Base-by-base conservation (phyloP, 2,329 filamentous ascomycete species). In the Ophiocordyceps australis region DNA sequence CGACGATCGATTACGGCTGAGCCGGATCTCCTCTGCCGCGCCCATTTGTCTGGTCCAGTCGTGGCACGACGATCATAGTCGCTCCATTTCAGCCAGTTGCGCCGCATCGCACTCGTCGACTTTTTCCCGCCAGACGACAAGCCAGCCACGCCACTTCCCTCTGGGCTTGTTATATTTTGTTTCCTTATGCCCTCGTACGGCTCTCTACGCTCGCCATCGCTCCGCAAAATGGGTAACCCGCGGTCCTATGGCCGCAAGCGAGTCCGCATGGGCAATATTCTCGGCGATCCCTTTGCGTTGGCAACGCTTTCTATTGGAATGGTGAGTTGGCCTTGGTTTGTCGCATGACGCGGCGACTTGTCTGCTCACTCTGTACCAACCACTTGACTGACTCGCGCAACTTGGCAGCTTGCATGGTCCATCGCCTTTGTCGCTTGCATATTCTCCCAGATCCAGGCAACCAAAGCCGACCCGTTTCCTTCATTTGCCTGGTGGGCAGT, bases 231-330 rank as follows among this genome's bases (percentile, higher is more conserved):
- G 77, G 77, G 83, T 61, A 62, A 70, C 48, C 65, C 65, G 37
- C 62, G 68, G 46, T 56, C 43, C 38, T 66, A 72, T 45, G 58
- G 57, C 44, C 59, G 65, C 45, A 55, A 61, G 47, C 59, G 64
- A 43, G 74, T 93, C 52, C 76, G 69, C 50, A 53, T 85, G 51
- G 79, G 79, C 47, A 91, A 94, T 54, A 83, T 98, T 41, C 65
- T 94, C 33, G 89, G 89, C 41, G 86, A 98, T 55, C 89, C 89
- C 5, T 95, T 98, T 53, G 85, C 86, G 32, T 67, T 98, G 32
- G 83, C 85, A 28, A 95, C 89, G 19, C 71, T 92, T 35, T 94
- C 86, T 30, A 94, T 95, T 50, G 71, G 78, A 35, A 63, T 80
- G 46, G 86, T 94, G 70, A 52, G 82, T 67, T 22, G 24, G 27